Evolutionary conservation across 2,329 filamentous ascomycete genomes (phyloP), one percentile per base, ranked within the genome.

Genomic region (Xylogone sp.): DNA sequence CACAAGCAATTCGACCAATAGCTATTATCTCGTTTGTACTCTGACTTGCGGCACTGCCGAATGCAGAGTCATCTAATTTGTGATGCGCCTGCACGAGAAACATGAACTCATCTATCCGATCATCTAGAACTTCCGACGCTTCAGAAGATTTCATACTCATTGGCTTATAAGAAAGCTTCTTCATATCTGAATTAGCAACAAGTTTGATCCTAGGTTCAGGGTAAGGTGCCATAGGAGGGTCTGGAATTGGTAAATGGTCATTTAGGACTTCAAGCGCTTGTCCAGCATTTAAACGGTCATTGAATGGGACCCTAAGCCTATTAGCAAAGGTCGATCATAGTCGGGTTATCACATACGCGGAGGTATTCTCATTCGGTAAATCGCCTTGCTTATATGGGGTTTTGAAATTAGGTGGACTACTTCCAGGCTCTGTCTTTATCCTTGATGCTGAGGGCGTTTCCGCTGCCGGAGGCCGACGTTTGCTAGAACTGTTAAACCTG

Each of bases 111-210:
- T 97, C 91, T 73, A 99, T 97, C 61, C 91, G 81, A 69, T 97
- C 93, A 70, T 99, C 94, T 7, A 97, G 79, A 43, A 96, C 89
- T 68, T 96, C 92, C 3, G 93, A 96, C 0, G 90, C 85, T 67
- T 97, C 92, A 4, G 90, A 92, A 6, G 94, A 77, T 64, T 96
- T 96, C 91, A 97, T 96, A 2, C 90, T 87, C 77, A 97, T 86
- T 2, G 91, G 89, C 65, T 92, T 94, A 71, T 97, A 99, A 1
- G 77, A 83, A 59, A 97, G 86, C 67, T 96, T 97, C 67, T 92
- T 91, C 63, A 90, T 80, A 66, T 97, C 93, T 1, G 90, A 93
- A 53, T 89, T 88, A 2, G 90, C 88, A 5, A 86, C 92, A 19
- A 96, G 78, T 65, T 88, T 92, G 67, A 97, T 84, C 47, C 94